Evolutionary conservation across 139 green algal genomes (phyloP), one percentile per base, ranked within the genome.

Genomic region (Auxenochlorella protothecoides): DNA sequence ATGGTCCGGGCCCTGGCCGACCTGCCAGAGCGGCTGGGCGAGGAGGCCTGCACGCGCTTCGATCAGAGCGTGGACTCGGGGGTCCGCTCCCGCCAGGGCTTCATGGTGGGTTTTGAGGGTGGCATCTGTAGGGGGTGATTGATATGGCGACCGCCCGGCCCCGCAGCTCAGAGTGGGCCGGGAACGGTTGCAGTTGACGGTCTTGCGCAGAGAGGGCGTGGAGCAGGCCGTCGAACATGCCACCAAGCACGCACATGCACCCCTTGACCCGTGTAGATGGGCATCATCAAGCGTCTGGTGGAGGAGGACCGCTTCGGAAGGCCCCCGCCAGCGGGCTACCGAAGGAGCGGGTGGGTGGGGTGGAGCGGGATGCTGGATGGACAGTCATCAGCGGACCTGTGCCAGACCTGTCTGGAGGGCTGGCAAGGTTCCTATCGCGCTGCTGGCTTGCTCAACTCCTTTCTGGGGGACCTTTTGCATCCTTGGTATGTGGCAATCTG

Each of bases 201-300:
- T 44, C 27, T 44, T 44, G 27, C 27, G 27, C 27, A 44, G 0
- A 44, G 27, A 44, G 27, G 27, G 27, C 27, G 27, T 44, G 27
- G 27, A 44, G 27, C 27, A 44, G 27, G 27, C 27, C 27, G 27
- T 44, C 27, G 27, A 44, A 44, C 27, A 44, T 44, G 27, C 27
- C 27, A 44, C 27, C 27, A 44, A 44, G 27, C 27, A 44, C 27
- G 27, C 27, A 44, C 27, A 44, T 44, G 27, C 27, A 44, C 27
- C 27, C 27, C 27, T 44, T 44, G 27, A 44, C 27, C 27, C 4
- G 2, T 55, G 62, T 74, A 85, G 80, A 85, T 85, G 72, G 80
- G 82, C 68, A 87, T 87, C 75, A 80, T 87, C 69, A 87, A 87
- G 63, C 79, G 83, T 56, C 65, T 87, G 13, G 55, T 77, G 66